These are phyloP conservation scores for Macrolepiota dolichaula DNA, from an alignment of 768 basidiomycete species.

Conservation along the genomic window DNA sequence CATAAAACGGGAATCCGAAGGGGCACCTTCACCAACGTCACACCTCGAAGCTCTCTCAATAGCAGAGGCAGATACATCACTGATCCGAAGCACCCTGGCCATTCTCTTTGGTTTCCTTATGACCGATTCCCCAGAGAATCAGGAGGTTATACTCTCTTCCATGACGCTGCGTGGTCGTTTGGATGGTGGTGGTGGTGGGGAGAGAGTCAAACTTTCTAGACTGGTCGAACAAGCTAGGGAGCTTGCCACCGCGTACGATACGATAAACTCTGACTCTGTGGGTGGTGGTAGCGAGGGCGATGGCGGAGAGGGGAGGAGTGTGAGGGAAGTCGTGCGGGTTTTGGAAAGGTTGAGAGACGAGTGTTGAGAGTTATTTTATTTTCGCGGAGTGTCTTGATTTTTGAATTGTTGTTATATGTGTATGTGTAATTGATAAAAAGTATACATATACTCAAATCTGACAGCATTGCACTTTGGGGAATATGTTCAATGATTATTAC, in stretches of 20 bases:
- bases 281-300: background rate
- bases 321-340: conserved; percentile 49
- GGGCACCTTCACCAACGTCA: conserved; percentile 11
- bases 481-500: too few relatives aligned
- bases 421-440: background rate
- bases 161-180: conserved; percentile 12
- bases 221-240: conserved; percentile 43
- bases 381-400: background rate
- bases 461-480: too few relatives aligned
- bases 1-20: conserved; percentile 16
- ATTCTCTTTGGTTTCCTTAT: conserved; percentile 66
- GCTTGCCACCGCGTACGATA: conserved; percentile 46
- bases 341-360: conserved; percentile 40
- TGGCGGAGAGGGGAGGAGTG: conserved; percentile 29
- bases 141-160: conserved; percentile 27
- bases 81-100: conserved; percentile 71
- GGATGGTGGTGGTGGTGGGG: conserved; percentile 12
- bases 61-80: conserved; percentile 38
- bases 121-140: conserved; percentile 33
- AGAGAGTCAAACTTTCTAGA: conserved; percentile 23
- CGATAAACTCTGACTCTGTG: conserved; percentile 13
- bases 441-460: too few relatives aligned
- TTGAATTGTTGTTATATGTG: background rate
- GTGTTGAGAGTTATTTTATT: background rate
- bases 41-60: conserved; percentile 1